phyloP scores from a whole-genome alignment of 2,329 filamentous ascomycete species.

The Colletotrichum sp. region DNA sequence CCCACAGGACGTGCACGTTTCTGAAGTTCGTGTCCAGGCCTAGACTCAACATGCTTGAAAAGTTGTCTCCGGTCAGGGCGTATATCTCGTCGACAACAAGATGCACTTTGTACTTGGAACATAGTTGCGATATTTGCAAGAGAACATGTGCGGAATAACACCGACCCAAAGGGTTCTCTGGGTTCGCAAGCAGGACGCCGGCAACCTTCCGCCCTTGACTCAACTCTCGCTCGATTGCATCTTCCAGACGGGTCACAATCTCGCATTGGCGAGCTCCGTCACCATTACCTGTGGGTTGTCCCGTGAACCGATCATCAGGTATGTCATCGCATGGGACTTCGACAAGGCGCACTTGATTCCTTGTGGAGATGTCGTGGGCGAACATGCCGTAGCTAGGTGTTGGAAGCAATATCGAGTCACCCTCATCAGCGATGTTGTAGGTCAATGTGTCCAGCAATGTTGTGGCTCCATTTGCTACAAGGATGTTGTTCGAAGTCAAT shows the following conservation, averaged over 20 bases:
- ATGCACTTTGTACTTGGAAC: background rate
- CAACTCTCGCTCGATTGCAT: background rate
- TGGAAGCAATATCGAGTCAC: background rate
- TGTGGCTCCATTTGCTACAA: background rate
- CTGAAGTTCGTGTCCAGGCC: background rate
- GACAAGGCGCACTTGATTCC: background rate
- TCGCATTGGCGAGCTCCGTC: background rate
- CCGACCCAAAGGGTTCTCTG: background rate
- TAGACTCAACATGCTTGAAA: constrained; percentile 1
- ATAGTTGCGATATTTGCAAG: background rate
- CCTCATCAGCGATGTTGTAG: background rate
- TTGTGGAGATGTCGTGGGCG: background rate
- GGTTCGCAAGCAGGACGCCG: background rate
- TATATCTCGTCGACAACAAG: constrained; percentile 7
- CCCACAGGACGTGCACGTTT: constrained; percentile 9
- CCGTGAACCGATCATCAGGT: constrained; percentile 1
- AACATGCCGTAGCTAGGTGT: background rate
- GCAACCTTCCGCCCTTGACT: background rate
- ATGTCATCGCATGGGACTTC: constrained; percentile 12
- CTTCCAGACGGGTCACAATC: background rate
- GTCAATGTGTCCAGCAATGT: background rate
- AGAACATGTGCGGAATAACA: constrained; percentile 3
- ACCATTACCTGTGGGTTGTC: background rate
- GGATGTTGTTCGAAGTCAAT: background rate
- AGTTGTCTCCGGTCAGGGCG: background rate